Base-by-base conservation (phyloP, 768 basidiomycete genomes). In the Leucocoprinus leucothites region DNA sequence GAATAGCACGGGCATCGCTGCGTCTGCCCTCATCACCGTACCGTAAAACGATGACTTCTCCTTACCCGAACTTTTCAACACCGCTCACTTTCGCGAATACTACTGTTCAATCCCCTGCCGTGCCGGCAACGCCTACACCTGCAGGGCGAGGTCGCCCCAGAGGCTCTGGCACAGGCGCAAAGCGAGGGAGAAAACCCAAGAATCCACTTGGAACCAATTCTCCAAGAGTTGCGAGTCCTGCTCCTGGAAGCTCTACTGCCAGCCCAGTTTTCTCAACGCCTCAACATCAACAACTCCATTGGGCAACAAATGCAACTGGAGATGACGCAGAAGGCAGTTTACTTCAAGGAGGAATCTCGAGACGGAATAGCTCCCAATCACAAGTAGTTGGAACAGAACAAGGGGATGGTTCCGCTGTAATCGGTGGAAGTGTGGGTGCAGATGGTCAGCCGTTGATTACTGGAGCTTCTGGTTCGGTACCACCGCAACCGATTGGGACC, bases 121-220 rank as follows among this genome's bases (percentile, higher is more conserved):
- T 28, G 19, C 53, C 61, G 38, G 13, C 49, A 7, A 69, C 69
- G n/a, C 67, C 67, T 11, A 67, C 67, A 28, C 64, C 65, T 14
- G 58, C 57, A 22, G 60, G 64, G 44, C 69, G 73, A 8, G 71
- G 73, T 25, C 65, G 73, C 26, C 68, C 68, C 19, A 57, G 71
- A 56, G 73, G 71, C 24, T 38, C 67, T 45, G 53, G 56, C 26
- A 66, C 63, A 18, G 74, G 75, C 55, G 75, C 74, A 51, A 76
- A 78, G 67, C 72, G 77, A 38, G 75, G 78, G 53, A 68, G 74
- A 42, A 82, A 82, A 64, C 78, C 80, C 5, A 74, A 74, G 36
- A 74, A 71, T 36, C 69, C 68, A 11, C 58, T 66, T 19, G 67
- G 65, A 2, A 60, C 71, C 9, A 62, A 61, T 3, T 68, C 69